Conservation (phyloP, 495 filamentous ascomycete species). For the Penicillium waksmanii region DNA sequence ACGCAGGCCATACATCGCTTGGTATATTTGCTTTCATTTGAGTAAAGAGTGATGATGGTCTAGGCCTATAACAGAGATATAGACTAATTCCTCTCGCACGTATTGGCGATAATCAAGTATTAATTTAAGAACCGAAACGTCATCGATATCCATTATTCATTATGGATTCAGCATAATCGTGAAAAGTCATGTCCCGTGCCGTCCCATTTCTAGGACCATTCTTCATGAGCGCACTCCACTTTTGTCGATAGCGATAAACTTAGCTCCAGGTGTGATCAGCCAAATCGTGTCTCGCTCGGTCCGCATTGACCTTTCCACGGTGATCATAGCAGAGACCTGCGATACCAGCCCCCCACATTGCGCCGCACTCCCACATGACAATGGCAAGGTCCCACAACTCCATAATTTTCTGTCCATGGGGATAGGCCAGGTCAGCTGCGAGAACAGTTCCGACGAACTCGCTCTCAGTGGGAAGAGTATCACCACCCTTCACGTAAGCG, state of each 20-base stretch:
- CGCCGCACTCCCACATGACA: constrained; percentile 19
- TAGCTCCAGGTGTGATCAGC: constrained; percentile 20
- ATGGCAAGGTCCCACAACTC: constrained; percentile 20
- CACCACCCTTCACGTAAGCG: constrained; percentile 14
- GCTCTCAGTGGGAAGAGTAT: constrained; percentile 13
- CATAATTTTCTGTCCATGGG: constrained; percentile 15
- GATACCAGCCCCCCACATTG: constrained; percentile 19
- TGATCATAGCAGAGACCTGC: constrained; percentile 20
- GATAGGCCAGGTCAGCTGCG: constrained; percentile 16
- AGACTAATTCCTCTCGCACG: background rate
- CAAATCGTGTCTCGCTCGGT: constrained; percentile 18
- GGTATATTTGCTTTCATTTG: background rate
- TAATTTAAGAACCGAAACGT: background rate
- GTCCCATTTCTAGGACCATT: too few species aligned
- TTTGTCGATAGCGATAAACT: background rate
- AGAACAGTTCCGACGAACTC: constrained; percentile 16
- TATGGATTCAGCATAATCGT: too few species aligned
- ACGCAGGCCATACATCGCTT: too few species aligned
- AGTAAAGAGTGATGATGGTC: background rate
- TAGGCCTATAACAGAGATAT: background rate
- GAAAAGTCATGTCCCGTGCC: background rate
- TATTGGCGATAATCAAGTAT: too few species aligned
- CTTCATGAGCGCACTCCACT: background rate
- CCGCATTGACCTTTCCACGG: constrained; percentile 15
- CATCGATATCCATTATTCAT: too few species aligned